Percentiles rank a stretch among this genome's conserved stretches.
phyloP scores from a whole-genome alignment of 495 filamentous ascomycete species.

The Podospora didyma region DNA sequence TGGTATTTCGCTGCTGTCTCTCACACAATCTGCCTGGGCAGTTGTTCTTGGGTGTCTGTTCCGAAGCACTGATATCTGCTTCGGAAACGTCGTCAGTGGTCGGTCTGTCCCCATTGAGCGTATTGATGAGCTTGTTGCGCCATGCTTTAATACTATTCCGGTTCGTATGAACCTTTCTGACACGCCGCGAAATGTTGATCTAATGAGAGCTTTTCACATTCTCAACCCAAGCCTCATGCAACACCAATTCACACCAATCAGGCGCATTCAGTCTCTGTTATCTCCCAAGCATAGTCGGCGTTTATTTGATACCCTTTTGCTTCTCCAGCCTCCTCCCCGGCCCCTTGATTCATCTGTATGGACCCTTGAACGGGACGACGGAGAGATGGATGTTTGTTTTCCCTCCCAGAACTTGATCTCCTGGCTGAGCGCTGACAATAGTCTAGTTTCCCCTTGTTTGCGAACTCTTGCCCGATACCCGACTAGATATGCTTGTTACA shows the following conservation, averaged over 20 bases:
- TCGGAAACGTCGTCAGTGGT: constrained; percentile 75
- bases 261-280: constrained; percentile 52
- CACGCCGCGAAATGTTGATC: constrained; percentile 42
- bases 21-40: constrained; percentile 69
- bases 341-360: constrained; percentile 57
- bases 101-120: constrained; percentile 59
- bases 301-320: constrained; percentile 73
- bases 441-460: constrained; percentile 60
- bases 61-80: constrained; percentile 63
- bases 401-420: background rate
- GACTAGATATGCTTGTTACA: constrained; percentile 16
- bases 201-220: constrained; percentile 51
- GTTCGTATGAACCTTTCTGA: constrained; percentile 54
- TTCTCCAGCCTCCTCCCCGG: constrained; percentile 57
- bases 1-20: constrained; percentile 57
- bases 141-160: constrained; percentile 87
- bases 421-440: background rate
- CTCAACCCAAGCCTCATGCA: constrained; percentile 54
- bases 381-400: constrained; percentile 66
- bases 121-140: constrained; percentile 69
- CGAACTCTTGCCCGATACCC: constrained; percentile 53
- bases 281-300: constrained; percentile 22
- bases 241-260: constrained; percentile 66
- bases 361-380: constrained; percentile 61
- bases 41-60: constrained; percentile 50